phyloP scores from a whole-genome alignment of 2,329 filamentous ascomycete genomes.

The Paecilomyces dactylethromorphus region DNA sequence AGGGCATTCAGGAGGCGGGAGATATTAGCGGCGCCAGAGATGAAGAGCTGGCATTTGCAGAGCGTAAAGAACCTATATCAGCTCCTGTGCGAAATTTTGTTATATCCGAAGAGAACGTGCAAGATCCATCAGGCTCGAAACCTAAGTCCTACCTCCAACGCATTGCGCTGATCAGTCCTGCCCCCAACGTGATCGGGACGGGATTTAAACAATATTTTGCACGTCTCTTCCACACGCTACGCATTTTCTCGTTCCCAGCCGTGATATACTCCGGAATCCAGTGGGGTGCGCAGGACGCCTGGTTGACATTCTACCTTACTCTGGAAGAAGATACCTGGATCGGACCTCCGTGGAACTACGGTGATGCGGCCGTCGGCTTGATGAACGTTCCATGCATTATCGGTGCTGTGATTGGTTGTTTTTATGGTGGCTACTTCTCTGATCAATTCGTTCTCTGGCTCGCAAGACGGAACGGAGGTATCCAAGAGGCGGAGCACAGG shows the following conservation, averaged over 20 bases:
- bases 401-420: constrained; percentile 46
- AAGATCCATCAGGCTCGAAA: constrained; percentile 13
- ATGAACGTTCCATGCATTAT: constrained; percentile 50
- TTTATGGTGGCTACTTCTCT: constrained; percentile 52
- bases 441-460: constrained; percentile 52
- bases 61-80: background rate
- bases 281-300: constrained; percentile 56
- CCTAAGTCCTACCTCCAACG: constrained; percentile 50
- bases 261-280: constrained; percentile 53
- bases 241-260: constrained; percentile 53
- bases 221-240: constrained; percentile 49
- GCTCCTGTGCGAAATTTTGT: background rate
- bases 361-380: constrained; percentile 47
- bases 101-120: background rate
- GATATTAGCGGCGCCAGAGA: constrained; percentile 3
- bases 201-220: constrained; percentile 49
- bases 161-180: constrained; percentile 51
- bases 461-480: constrained; percentile 46
- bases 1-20: constrained; percentile 5
- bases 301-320: constrained; percentile 54
- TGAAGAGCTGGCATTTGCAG: constrained; percentile 1
- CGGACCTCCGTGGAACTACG: constrained; percentile 49
- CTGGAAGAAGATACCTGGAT: constrained; percentile 53
- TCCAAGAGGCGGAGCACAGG: constrained; percentile 51
- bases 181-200: constrained; percentile 47